Evolutionary conservation across 177 flowering plant genomes (phyloP), one percentile per base, ranked within the genome.

Genomic region (Tripterygium wilfordii): DNA sequence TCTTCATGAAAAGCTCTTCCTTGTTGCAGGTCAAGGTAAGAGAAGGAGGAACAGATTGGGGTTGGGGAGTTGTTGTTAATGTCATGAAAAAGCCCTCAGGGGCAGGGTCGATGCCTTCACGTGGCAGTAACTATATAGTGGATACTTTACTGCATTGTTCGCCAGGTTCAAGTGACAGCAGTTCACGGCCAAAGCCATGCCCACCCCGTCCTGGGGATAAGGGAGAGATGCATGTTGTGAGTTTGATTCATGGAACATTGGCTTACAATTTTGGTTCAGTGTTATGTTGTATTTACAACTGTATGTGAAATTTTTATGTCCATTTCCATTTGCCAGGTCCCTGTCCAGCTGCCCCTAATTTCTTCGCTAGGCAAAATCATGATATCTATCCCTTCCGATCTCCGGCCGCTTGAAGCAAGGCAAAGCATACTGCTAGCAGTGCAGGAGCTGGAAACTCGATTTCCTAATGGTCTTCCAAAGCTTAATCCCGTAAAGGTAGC

Each of bases 161-260:
- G 23, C 66, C 87, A 48, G 77, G 79, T 54, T 66, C 79, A 42
- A 76, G 64, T 66, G 96, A 86, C 60, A 84, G 77, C 62, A 90
- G 89, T 60, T 65, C 88, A 51, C 85, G 85, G 26, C 85, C 97
- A 37, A 92, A 80, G 63, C 99, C 97, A 29, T 84, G 82, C 54
- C 96, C 91, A 27, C 95, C 99, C 48, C 76, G 70, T 44, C 82
- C 96, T 32, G 96, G 96, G 44, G 95, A 92, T 64, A 84, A 76
- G 69, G 96, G 99, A 47, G 96, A 88, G 79, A 92, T 92, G 98
- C 99, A 92, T 50, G 99, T 92, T 87, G 99, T 92, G 65, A 82
- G 94, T 78, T 77, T 56, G 65, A 30, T 56, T 6, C 7, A 6
- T 12, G 12, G 8, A 45, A 56, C 45, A 52, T 53, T 44, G 3